Percentiles rank a stretch among this genome's conserved stretches.
Conservation (phyloP, 257 asterid species). For the Craterostigma plantagineum region DNA sequence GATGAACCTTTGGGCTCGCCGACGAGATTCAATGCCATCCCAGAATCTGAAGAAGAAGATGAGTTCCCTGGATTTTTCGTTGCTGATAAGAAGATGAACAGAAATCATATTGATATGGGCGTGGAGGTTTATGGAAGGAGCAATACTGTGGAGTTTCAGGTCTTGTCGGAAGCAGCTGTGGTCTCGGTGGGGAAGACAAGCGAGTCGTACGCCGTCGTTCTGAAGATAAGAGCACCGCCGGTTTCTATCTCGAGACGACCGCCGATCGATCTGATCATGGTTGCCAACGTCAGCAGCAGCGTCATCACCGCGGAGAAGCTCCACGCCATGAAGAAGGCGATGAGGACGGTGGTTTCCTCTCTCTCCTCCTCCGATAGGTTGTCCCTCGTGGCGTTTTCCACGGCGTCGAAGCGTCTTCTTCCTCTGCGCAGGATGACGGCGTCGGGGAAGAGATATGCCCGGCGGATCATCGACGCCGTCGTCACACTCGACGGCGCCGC, state of each 20-base stretch:
- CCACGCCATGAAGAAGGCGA: slow-evolving; percentile 40
- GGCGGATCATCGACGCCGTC: slow-evolving; percentile 70
- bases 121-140: slow-evolving; percentile 10
- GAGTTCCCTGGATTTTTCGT: slow-evolving; percentile 73
- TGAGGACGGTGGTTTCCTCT: slow-evolving; percentile 62
- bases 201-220: slow-evolving; percentile 51
- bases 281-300: slow-evolving; percentile 50
- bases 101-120: neutral
- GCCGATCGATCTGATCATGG: slow-evolving; percentile 74
- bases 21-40: slow-evolving; percentile 63
- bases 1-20: slow-evolving; percentile 85
- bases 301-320: slow-evolving; percentile 38
- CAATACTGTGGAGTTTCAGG: slow-evolving; percentile 25
- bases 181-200: slow-evolving; percentile 49
- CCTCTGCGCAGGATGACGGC: slow-evolving; percentile 76
- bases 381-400: slow-evolving; percentile 82
- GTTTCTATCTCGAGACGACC: slow-evolving; percentile 27
- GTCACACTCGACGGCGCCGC: slow-evolving; percentile 44
- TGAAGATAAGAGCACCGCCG: slow-evolving; percentile 54
- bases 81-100: slow-evolving; percentile 4
- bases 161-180: slow-evolving; percentile 59
- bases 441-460: slow-evolving; percentile 60
- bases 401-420: slow-evolving; percentile 63
- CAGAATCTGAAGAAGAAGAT: slow-evolving; percentile 71
- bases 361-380: slow-evolving; percentile 71